Conservation (phyloP, 163 green algal genomes). For the Picocystis sp. region DNA sequence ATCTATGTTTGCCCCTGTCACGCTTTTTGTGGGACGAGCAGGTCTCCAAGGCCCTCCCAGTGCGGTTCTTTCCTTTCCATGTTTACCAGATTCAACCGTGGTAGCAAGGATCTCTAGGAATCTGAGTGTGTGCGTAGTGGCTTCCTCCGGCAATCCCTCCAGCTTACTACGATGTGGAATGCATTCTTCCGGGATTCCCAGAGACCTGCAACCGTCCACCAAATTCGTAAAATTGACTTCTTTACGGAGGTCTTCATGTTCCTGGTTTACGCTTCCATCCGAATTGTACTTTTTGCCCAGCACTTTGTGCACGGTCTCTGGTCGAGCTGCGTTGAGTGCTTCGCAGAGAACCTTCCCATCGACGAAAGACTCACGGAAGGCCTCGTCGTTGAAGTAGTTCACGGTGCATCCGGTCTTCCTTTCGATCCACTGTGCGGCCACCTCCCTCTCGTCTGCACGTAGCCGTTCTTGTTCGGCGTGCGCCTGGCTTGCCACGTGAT, state of each 20-base stretch:
- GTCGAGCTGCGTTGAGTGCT: slow-evolving; percentile 26
- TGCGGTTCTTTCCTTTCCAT: not conserved
- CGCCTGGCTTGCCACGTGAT: too few species aligned
- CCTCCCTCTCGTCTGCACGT: slow-evolving; percentile 16
- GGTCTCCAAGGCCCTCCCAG: not conserved
- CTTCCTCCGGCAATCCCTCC: slow-evolving; percentile 25
- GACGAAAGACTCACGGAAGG: slow-evolving; percentile 31
- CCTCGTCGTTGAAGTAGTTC: slow-evolving; percentile 27
- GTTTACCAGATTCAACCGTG: not conserved
- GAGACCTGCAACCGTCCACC: slow-evolving; percentile 14
- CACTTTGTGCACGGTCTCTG: slow-evolving; percentile 15
- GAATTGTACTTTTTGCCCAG: slow-evolving; percentile 10
- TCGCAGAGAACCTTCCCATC: slow-evolving; percentile 43
- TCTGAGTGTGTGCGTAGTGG: slow-evolving; percentile 1
- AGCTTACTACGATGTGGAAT: slow-evolving; percentile 27
- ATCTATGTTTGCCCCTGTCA: not conserved
- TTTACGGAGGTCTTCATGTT: slow-evolving; percentile 11
- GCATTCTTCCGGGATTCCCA: slow-evolving; percentile 24
- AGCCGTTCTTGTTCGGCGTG: too few species aligned
- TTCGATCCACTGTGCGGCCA: slow-evolving; percentile 33
- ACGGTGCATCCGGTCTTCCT: slow-evolving; percentile 21
- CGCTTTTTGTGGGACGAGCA: slow-evolving; percentile 2
- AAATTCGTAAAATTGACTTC: slow-evolving; percentile 42
- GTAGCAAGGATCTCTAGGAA: not conserved
- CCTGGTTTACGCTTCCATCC: slow-evolving; percentile 8